Evolutionary conservation across 139 green algal species (phyloP).

Genomic region (Chlorella sp.): DNA sequence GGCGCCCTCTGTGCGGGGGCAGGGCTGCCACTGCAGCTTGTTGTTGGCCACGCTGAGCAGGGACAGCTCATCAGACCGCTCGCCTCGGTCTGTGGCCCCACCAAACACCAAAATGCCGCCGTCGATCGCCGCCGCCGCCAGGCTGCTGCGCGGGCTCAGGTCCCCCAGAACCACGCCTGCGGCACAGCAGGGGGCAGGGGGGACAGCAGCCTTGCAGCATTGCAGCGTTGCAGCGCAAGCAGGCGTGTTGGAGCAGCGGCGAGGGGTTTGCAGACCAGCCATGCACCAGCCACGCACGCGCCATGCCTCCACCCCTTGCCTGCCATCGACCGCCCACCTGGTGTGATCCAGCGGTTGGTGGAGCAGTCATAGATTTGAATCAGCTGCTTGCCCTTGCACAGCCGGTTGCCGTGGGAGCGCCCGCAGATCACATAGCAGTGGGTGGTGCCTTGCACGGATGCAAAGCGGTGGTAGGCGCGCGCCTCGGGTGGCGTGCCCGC

Average conservation of each 20-base stretch:
- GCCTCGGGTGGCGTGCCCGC: neutral
- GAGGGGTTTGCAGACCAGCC: neutral
- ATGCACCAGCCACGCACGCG: neutral
- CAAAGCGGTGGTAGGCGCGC: conserved; percentile 37
- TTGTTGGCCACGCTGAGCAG: neutral
- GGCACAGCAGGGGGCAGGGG: neutral
- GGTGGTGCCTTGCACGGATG: neutral
- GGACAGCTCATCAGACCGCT: neutral
- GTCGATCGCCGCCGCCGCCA: neutral
- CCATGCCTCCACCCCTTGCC: neutral
- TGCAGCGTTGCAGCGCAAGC: neutral
- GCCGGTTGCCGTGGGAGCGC: conserved; percentile 4
- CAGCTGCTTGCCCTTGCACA: conserved; percentile 23
- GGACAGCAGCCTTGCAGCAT: neutral
- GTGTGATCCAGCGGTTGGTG: conserved; percentile 5
- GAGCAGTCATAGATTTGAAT: conserved; percentile 8
- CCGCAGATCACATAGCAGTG: conserved; percentile 27
- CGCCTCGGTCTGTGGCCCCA: neutral
- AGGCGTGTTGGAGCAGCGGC: neutral
- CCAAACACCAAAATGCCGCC: conserved; percentile 29
- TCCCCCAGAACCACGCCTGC: neutral
- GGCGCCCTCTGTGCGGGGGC: neutral
- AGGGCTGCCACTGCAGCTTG: conserved; percentile 4
- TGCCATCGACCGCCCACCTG: neutral
- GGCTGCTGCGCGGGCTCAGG: conserved; percentile 21